Evolutionary conservation across 2,329 filamentous ascomycete species (phyloP).

Genomic region (Apiospora pterosperma): DNA sequence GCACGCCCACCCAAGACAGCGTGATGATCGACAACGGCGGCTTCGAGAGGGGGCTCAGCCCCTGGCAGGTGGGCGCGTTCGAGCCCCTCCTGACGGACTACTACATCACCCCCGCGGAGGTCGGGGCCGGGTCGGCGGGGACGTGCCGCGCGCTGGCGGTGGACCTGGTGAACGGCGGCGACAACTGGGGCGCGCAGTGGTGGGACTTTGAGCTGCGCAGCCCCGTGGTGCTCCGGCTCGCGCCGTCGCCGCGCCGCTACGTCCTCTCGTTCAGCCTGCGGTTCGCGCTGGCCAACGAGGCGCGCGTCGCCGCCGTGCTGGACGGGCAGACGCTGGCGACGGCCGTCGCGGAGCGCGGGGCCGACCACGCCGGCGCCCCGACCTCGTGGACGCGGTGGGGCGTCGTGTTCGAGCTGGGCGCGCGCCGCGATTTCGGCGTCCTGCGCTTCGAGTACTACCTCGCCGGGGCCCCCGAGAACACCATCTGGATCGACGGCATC

Average conservation of each 20-base stretch:
- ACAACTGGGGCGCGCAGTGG: background rate
- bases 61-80: background rate
- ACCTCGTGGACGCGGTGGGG: background rate
- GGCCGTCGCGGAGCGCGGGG: constrained; percentile 2
- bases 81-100: background rate
- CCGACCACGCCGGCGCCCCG: background rate
- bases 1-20: background rate
- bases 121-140: background rate
- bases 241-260: background rate
- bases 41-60: background rate
- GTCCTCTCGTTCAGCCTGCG: background rate
- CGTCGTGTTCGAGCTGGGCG: background rate
- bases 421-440: background rate
- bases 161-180: background rate
- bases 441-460: constrained; percentile 4
- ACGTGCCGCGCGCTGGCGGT: background rate
- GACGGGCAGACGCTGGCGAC: constrained; percentile 1
- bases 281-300: background rate
- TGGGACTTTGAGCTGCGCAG: background rate
- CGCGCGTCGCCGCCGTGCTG: background rate
- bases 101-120: background rate
- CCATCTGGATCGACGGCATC: constrained; percentile 8
- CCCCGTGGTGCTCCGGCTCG: background rate
- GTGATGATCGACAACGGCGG: background rate
- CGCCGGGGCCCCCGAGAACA: constrained; percentile 4